These are phyloP conservation scores for Phlyctochytrium arcticum DNA, from an alignment of 192 early-diverging fungal genomes.

Conservation along the genomic window DNA sequence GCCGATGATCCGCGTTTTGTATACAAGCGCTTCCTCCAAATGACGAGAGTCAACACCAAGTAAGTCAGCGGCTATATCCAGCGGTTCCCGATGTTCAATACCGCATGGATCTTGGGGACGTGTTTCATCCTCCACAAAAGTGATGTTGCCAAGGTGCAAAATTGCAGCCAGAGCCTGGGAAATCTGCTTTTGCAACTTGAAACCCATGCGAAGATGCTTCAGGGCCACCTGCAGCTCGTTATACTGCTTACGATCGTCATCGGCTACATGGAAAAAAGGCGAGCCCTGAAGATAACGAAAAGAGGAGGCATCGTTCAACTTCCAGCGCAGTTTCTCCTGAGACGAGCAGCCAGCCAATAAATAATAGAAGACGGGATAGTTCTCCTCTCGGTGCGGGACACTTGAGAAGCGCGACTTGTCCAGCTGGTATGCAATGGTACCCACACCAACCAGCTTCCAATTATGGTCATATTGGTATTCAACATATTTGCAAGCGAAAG, in stretches of 20 bases:
- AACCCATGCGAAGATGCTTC: conserved; percentile 77
- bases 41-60: conserved; percentile 70
- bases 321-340: conserved; percentile 74
- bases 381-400: conserved; percentile 59
- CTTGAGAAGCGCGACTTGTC: conserved; percentile 70
- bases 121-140: conserved; percentile 60
- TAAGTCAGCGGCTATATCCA: conserved; percentile 75
- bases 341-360: conserved; percentile 71
- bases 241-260: conserved; percentile 46
- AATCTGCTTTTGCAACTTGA: conserved; percentile 77
- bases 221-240: conserved; percentile 70
- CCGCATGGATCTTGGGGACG: conserved; percentile 61
- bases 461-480: conserved; percentile 22
- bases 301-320: conserved; percentile 50
- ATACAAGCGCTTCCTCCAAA: conserved; percentile 74
- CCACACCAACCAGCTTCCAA: conserved; percentile 71
- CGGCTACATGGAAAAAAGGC: conserved; percentile 37
- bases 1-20: conserved; percentile 77
- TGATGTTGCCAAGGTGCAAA: conserved; percentile 82
- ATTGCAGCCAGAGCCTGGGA: conserved; percentile 82
- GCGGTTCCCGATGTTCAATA: conserved; percentile 66
- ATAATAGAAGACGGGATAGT: conserved; percentile 92
- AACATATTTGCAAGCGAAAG: conserved; percentile 22
- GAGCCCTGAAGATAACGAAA: conserved; percentile 35
- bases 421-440: conserved; percentile 79